Percentiles rank a stretch among this genome's conserved stretches.
Conservation (phyloP, 2,329 filamentous ascomycete species). For the Xylariaceae sp. region DNA sequence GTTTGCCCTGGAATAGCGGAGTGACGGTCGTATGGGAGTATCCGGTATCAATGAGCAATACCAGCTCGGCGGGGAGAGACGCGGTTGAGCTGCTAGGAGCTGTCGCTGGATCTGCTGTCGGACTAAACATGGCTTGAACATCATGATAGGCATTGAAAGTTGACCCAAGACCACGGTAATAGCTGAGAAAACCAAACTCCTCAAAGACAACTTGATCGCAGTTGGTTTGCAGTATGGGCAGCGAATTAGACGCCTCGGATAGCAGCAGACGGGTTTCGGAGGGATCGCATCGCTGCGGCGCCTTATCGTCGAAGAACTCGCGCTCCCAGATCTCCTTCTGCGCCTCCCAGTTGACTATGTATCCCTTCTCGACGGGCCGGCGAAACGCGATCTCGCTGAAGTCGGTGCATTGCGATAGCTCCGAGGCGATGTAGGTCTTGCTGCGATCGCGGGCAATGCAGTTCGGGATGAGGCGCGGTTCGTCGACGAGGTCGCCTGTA, state of each 20-base stretch:
- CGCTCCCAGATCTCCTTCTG: constrained; percentile 95
- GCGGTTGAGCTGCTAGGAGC: not conserved
- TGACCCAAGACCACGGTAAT: constrained; percentile 67
- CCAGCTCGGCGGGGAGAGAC: constrained; percentile 62
- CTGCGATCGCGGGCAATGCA: constrained; percentile 79
- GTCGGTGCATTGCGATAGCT: constrained; percentile 74
- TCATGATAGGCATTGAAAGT: constrained; percentile 78
- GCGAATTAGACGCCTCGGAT: constrained; percentile 77
- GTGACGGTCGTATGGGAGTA: constrained; percentile 92
- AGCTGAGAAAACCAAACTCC: constrained; percentile 87
- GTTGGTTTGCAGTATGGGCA: constrained; percentile 77
- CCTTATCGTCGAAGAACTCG: constrained; percentile 69
- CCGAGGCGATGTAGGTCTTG: constrained; percentile 72
- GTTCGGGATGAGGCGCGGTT: constrained; percentile 76
- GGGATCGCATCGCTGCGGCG: constrained; percentile 66
- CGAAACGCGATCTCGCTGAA: constrained; percentile 86
- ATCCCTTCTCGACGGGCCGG: constrained; percentile 88
- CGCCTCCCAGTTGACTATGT: constrained; percentile 92
- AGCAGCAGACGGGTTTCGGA: constrained; percentile 77
- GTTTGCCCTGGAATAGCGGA: constrained; percentile 73
- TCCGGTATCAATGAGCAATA: constrained; percentile 86
- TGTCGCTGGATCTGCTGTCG: constrained; percentile 23
- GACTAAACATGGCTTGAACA: constrained; percentile 62
- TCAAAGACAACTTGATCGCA: constrained; percentile 97
- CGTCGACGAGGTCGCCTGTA: constrained; percentile 38